Percentiles rank a stretch among this genome's conserved stretches.
These are phyloP conservation scores for Hirschioporus abietinus DNA, from an alignment of 768 basidiomycete genomes.

Conservation along the genomic window DNA sequence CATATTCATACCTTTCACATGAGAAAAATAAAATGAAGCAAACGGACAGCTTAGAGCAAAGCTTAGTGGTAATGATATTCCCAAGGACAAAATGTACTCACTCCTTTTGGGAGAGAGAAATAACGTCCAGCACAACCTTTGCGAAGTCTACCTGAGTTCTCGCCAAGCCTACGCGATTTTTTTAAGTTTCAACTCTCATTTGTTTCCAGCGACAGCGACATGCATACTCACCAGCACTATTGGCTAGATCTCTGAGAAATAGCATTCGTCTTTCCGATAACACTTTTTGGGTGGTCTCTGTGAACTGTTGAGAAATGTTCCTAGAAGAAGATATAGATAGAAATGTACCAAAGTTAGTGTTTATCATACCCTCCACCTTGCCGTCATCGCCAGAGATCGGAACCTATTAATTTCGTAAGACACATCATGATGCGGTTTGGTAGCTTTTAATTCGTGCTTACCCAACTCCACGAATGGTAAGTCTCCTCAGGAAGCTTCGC, in stretches of 20 bases:
- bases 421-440: slow-evolving; percentile 1
- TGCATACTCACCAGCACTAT: not conserved
- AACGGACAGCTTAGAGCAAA: slow-evolving; percentile 11
- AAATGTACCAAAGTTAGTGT: slow-evolving; percentile 10
- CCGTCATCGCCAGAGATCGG: slow-evolving; percentile 17
- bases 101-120: slow-evolving; percentile 15
- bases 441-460: slow-evolving; percentile 7
- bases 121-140: slow-evolving; percentile 10
- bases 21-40: slow-evolving; percentile 15
- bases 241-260: slow-evolving; percentile 15
- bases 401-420: slow-evolving; percentile 7
- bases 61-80: not conserved
- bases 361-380: slow-evolving; percentile 16
- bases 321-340: not conserved
- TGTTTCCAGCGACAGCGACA: not conserved
- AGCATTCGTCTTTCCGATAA: slow-evolving; percentile 18
- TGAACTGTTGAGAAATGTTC: not conserved
- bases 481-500: slow-evolving; percentile 18
- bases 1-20: slow-evolving; percentile 4
- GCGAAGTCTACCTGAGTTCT: slow-evolving; percentile 11
- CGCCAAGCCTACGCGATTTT: slow-evolving; percentile 8
- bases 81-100: slow-evolving; percentile 2
- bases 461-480: slow-evolving; percentile 21
- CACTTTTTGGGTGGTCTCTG: slow-evolving; percentile 20
- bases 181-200: not conserved